phyloP scores from a whole-genome alignment of 106 monocot species.

The Acorus gramineus region DNA sequence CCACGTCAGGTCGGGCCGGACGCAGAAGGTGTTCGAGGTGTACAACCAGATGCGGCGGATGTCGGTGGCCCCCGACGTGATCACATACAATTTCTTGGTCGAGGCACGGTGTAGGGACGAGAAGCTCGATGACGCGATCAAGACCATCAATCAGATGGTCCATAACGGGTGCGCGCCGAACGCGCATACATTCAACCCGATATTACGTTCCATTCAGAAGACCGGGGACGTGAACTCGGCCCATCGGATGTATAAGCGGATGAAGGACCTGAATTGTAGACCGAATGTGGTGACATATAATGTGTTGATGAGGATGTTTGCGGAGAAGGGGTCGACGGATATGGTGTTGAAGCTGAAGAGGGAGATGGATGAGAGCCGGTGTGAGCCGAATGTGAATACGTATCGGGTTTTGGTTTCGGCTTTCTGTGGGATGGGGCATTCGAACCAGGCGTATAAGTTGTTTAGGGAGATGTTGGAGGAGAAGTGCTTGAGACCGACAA shows the following conservation, averaged over 20 bases:
- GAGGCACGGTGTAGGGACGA: conserved; percentile 54
- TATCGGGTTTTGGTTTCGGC: conserved; percentile 55
- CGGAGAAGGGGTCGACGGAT: conserved; percentile 64
- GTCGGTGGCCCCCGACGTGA: conserved; percentile 50
- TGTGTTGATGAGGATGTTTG: conserved; percentile 62
- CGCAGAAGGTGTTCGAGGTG: conserved; percentile 72
- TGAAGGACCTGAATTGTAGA: conserved; percentile 62
- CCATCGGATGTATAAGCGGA: conserved; percentile 45
- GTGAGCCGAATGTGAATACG: conserved; percentile 88
- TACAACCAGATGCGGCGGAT: conserved; percentile 88
- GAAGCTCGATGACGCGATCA: conserved; percentile 75
- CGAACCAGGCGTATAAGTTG: conserved; percentile 63
- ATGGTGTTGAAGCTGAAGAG: conserved; percentile 92
- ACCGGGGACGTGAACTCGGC: conserved; percentile 58
- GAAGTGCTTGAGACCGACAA: conserved; percentile 56
- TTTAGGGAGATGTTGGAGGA: conserved; percentile 89
- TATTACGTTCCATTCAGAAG: conserved; percentile 42
- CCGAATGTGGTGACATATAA: conserved; percentile 76
- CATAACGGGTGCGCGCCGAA: conserved; percentile 39
- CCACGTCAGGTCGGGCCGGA: conserved; percentile 58
- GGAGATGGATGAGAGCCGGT: conserved; percentile 81
- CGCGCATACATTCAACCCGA: conserved; percentile 75
- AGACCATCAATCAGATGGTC: conserved; percentile 64
- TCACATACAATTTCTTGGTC: conserved; percentile 87
- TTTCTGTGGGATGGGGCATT: conserved; percentile 76